Base-by-base conservation (phyloP, 768 basidiomycete species). In the Hypholoma fasciculare region DNA sequence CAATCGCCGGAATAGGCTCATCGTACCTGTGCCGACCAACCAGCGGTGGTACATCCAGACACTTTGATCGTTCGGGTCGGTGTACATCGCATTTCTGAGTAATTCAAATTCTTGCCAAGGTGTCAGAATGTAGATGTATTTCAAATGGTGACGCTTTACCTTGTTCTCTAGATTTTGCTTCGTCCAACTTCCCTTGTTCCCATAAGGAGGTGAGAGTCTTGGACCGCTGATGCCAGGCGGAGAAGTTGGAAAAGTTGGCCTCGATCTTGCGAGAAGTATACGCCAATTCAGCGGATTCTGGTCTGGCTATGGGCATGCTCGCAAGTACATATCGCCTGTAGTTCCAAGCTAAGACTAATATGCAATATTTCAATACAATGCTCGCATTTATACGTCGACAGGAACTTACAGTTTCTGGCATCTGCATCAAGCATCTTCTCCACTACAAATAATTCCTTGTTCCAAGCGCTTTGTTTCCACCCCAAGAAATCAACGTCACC, bases 11-110 rank as follows among this genome's bases (percentile, higher is more conserved):
- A 34, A 34, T 34, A 34, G 30, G 30, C 1, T 34, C 30, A 39
- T 19, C 80, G 59, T 66, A 89, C 95, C 89, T 61, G 82, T 72
- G 7, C 93, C 94, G 52, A 98, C 83, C 2, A 99, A 80, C 95
- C 96, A 98, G n/a, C 95, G 85, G 67, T 98, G 97, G 71, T 98
- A 99, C 57, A 99, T 85, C 97, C 97, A 99, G 0, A 92, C 94
- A 59, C 93, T 94, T 71, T 98, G 96, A 71, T 98, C 96, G 46
- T 87, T 85, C 3, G 97, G 97, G 67, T 98, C 96, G 0, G 96
- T 97, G 73, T 95, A 99, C 76, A 98, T 84, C 1, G 96, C 97
- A 67, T 96, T 94, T 65, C 87, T 83, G 13, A 98, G 88, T 7
- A 98, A 79, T 40, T 95, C 93, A 68, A 96, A 94, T 69, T 99